Evolutionary conservation across 108 stramenopile species (phyloP), one percentile per base, ranked within the genome.

Genomic region (Discostella stelligeroides): DNA sequence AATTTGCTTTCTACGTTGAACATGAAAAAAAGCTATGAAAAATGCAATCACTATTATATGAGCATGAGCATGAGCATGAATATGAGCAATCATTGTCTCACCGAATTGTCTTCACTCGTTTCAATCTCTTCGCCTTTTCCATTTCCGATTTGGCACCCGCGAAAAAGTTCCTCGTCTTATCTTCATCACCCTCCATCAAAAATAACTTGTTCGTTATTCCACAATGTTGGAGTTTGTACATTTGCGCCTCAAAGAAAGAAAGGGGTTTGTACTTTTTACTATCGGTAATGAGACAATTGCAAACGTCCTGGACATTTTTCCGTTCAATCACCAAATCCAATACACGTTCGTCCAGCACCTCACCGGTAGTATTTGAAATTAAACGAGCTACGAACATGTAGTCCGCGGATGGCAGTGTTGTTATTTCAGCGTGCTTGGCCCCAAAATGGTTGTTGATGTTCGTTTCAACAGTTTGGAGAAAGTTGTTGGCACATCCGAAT

Each of bases 161-260:
- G 25, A 61, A 59, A 9, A 70, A 41, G 7, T 48, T 39, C 40
- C 49, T 61, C 14, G 60, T 14, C 11, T 28, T 61, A 48, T 61
- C 60, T 49, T 70, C 70, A 42, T 70, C 70, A 12, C 70, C 70
- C 34, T 70, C 70, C 54, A 76, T 65, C 11, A 76, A 25, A 40
- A 76, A 76, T 14, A 76, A 37, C 55, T 76, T 76, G 6, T 60
- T 70, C n/a, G 24, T 11, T 0, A 76, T 38, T 13, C 76, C 68
- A 40, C 68, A 65, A 65, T 76, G 55, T 13, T 68, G 58, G 9
- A 79, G 41, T 50, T 79, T 79, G 67, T 74, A 67, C 77, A 79
- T 79, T 39, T 79, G 77, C 0, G 77, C 77, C 41, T 73, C 66
- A 46, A 79, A 79, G 72, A 74, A 79, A 20, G 37, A 62, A 23